Conservation (phyloP, 2,329 filamentous ascomycete genomes). For the Penicillium paneum region DNA sequence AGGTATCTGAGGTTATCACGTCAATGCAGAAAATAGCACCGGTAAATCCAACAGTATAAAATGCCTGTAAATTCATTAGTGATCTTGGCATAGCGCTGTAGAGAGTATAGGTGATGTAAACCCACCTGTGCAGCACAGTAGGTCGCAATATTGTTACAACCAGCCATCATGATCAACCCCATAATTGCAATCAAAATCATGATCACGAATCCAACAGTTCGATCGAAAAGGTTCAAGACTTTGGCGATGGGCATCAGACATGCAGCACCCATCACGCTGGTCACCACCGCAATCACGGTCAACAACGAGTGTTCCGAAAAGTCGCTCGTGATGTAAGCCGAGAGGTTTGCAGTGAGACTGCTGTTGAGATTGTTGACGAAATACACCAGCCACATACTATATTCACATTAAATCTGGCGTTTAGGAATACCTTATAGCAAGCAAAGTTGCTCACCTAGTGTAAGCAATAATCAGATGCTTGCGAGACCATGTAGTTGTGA, state of each 20-base stretch:
- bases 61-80: conserved; percentile 27
- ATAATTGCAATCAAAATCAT: conserved; percentile 48
- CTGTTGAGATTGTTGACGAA: conserved; percentile 43
- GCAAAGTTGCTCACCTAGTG: conserved; percentile 45
- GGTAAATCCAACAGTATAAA: conserved; percentile 50
- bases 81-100: neutral
- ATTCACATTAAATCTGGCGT: neutral
- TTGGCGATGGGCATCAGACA: conserved; percentile 61
- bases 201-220: conserved; percentile 55
- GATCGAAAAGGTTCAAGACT: conserved; percentile 61
- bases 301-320: conserved; percentile 55
- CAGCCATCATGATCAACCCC: conserved; percentile 60
- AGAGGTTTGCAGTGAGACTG: conserved; percentile 40
- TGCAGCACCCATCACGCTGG: conserved; percentile 55
- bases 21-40: conserved; percentile 56
- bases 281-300: conserved; percentile 54
- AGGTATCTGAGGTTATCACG: conserved; percentile 62
- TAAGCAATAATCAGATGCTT: conserved; percentile 39
- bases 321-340: conserved; percentile 51
- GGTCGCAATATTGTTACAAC: conserved; percentile 56
- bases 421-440: conserved; percentile 36
- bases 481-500: conserved; percentile 37
- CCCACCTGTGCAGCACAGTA: conserved; percentile 58
- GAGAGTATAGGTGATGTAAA: neutral
- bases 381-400: conserved; percentile 45